Percentiles rank a stretch among this genome's conserved stretches.
These are phyloP conservation scores for Agaricus blazei DNA, from an alignment of 768 basidiomycete species.

Conservation along the genomic window DNA sequence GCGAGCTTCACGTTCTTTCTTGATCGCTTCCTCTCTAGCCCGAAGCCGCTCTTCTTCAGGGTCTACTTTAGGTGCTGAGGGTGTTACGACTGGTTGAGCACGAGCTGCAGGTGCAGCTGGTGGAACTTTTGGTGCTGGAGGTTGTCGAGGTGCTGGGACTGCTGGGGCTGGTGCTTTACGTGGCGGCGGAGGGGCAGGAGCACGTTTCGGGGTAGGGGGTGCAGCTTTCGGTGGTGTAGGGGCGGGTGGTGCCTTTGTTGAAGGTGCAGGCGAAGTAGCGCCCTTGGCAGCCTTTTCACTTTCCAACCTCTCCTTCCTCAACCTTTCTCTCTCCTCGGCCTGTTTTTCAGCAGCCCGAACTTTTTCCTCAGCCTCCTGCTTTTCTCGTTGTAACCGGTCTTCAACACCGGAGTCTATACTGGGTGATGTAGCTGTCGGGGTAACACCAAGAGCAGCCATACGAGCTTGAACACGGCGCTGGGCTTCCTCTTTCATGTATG, in stretches of 20 bases:
- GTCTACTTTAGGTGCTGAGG: conserved; percentile 49
- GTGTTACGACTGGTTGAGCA: conserved; percentile 17
- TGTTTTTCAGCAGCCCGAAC: conserved; percentile 71
- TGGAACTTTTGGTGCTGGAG: conserved; percentile 17
- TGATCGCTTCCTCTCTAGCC: conserved; percentile 65
- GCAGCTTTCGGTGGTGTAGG: conserved; percentile 18
- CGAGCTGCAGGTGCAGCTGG: conserved; percentile 16
- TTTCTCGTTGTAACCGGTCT: conserved; percentile 80
- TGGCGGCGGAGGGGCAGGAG: conserved; percentile 19
- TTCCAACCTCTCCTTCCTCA: conserved; percentile 69
- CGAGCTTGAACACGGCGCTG: conserved; percentile 79
- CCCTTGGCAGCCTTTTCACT: conserved; percentile 65
- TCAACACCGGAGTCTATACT: conserved; percentile 75
- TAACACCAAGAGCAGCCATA: conserved; percentile 78
- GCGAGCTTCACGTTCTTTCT: conserved; percentile 70
- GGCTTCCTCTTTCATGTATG: conserved; percentile 74
- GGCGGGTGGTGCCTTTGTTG: conserved; percentile 24
- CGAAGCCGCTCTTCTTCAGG: conserved; percentile 71
- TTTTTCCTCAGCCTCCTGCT: conserved; percentile 88
- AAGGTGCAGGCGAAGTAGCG: conserved; percentile 18
- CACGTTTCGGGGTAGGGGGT: conserved; percentile 4
- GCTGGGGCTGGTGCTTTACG: conserved; percentile 37
- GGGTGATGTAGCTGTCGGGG: conserved; percentile 36
- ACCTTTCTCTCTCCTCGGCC: conserved; percentile 72
- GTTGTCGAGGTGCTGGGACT: conserved; percentile 22